Conservation (phyloP, 2,329 filamentous ascomycete species). For the Aspergillus caelatus region DNA sequence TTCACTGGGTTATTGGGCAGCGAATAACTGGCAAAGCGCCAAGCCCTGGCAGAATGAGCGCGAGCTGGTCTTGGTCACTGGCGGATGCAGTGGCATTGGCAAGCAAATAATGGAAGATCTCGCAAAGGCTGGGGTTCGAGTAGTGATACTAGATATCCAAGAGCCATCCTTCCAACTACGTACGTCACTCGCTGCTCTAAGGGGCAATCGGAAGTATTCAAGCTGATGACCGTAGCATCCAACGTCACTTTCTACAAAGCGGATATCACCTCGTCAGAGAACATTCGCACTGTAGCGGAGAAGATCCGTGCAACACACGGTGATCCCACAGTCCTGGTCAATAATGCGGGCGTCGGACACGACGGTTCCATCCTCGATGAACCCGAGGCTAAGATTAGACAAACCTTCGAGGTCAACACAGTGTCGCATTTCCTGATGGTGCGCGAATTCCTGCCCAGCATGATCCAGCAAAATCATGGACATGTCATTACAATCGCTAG, state of each 20-base stretch:
- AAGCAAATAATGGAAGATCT: conserved; percentile 40
- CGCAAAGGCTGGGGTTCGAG: conserved; percentile 29
- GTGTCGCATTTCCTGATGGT: conserved; percentile 55
- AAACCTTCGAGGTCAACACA: conserved; percentile 57
- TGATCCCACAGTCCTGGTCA: conserved; percentile 52
- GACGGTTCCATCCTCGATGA: conserved; percentile 52
- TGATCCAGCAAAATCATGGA: conserved; percentile 56
- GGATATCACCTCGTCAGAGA: conserved; percentile 40
- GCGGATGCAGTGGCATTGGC: conserved; percentile 43
- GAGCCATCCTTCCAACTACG: conserved; percentile 36
- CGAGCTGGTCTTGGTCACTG: conserved; percentile 41
- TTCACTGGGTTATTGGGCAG: conserved; percentile 28
- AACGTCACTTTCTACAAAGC: conserved; percentile 42
- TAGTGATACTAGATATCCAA: conserved; percentile 43
- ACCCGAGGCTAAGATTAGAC: conserved; percentile 47
- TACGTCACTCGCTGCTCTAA: conserved; percentile 12
- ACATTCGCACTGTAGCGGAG: conserved; percentile 36
- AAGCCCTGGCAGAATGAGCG: conserved; percentile 28
- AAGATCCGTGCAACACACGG: conserved; percentile 45
- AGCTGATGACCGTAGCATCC: conserved; percentile 18
- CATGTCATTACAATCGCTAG: conserved; percentile 61
- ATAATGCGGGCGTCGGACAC: conserved; percentile 55
- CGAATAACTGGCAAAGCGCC: conserved; percentile 35
- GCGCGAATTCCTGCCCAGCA: conserved; percentile 56
- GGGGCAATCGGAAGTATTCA: neutral